Evolutionary conservation across 2,329 filamentous ascomycete species (phyloP).

Genomic region (Hortaea sp.): DNA sequence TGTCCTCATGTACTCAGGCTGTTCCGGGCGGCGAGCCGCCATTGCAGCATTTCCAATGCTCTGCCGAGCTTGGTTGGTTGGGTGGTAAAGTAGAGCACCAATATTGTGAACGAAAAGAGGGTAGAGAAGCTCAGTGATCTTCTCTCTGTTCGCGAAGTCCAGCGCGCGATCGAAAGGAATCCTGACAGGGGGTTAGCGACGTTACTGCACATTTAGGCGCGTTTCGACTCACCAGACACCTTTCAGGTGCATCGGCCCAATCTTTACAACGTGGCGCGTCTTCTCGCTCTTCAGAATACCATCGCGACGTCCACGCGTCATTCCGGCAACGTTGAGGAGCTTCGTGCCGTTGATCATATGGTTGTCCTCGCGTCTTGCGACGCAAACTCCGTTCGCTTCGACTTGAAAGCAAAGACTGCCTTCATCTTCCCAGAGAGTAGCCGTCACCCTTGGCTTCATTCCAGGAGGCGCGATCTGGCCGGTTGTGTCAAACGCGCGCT

Average conservation of each 20-base stretch:
- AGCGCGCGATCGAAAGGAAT: conserved; percentile 96
- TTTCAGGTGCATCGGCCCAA: conserved; percentile 97
- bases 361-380: conserved; percentile 90
- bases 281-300: conserved; percentile 98
- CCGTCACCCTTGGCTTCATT: conserved; percentile 93
- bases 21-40: conserved; percentile 61
- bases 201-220: background rate
- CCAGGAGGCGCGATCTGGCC: conserved; percentile 85
- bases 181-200: conserved; percentile 42
- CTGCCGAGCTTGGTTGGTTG: conserved; percentile 70
- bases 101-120: conserved; percentile 98
- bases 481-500: conserved; percentile 63
- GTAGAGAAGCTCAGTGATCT: conserved; percentile 91
- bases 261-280: conserved; percentile 92
- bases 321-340: conserved; percentile 89
- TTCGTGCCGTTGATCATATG: conserved; percentile 99
- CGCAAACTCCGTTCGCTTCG: conserved; percentile 90
- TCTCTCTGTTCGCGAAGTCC: conserved; percentile 98
- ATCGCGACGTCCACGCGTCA: conserved; percentile 91
- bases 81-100: conserved; percentile 84
- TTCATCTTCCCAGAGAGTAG: conserved; percentile 96
- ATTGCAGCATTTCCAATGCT: conserved; percentile 52
- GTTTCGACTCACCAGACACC: conserved; percentile 69
- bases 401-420: conserved; percentile 97
- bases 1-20: conserved; percentile 48